phyloP scores from a whole-genome alignment of 805 yeast species.

The Saccharomycopsis guyanensis region DNA sequence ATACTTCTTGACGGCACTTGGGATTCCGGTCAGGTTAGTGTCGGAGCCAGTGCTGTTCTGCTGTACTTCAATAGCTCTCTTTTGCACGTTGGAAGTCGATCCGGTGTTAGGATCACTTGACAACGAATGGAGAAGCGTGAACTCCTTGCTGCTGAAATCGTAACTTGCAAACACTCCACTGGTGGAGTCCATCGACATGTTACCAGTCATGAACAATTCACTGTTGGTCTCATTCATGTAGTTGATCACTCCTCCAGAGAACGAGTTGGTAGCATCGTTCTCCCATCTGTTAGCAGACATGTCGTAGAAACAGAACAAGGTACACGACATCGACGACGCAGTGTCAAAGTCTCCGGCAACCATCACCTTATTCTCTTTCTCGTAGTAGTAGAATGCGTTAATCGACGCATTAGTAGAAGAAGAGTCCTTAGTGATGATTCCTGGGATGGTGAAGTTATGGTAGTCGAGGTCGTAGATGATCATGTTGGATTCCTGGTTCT shows the following conservation, averaged over 20 bases:
- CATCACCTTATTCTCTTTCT: slow-evolving; percentile 35
- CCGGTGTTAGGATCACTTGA: slow-evolving; percentile 17
- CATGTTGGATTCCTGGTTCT: slow-evolving; percentile 36
- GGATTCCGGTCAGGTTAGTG: slow-evolving; percentile 27
- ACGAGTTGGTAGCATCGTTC: slow-evolving; percentile 29
- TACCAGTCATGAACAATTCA: slow-evolving; percentile 43
- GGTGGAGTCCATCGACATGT: slow-evolving; percentile 35
- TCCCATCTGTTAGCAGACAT: slow-evolving; percentile 47
- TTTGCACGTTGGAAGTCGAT: neutral
- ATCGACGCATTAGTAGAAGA: slow-evolving; percentile 34
- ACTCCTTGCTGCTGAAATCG: slow-evolving; percentile 38
- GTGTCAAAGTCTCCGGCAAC: slow-evolving; percentile 69
- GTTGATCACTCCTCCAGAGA: slow-evolving; percentile 44
- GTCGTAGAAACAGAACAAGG: slow-evolving; percentile 60
- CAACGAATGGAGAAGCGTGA: slow-evolving; percentile 23
- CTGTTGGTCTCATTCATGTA: slow-evolving; percentile 41
- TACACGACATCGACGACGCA: slow-evolving; percentile 52
- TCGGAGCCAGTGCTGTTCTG: slow-evolving; percentile 21
- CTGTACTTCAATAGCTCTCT: slow-evolving; percentile 8
- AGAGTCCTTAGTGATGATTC: slow-evolving; percentile 32
- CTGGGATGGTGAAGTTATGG: slow-evolving; percentile 38
- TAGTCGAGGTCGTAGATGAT: slow-evolving; percentile 43
- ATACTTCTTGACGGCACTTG: slow-evolving; percentile 34
- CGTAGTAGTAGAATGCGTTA: slow-evolving; percentile 35
- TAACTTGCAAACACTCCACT: slow-evolving; percentile 42